These are phyloP conservation scores for Centrapalus pauciflorus DNA, from an alignment of 129 eudicot genomes.

Conservation along the genomic window DNA sequence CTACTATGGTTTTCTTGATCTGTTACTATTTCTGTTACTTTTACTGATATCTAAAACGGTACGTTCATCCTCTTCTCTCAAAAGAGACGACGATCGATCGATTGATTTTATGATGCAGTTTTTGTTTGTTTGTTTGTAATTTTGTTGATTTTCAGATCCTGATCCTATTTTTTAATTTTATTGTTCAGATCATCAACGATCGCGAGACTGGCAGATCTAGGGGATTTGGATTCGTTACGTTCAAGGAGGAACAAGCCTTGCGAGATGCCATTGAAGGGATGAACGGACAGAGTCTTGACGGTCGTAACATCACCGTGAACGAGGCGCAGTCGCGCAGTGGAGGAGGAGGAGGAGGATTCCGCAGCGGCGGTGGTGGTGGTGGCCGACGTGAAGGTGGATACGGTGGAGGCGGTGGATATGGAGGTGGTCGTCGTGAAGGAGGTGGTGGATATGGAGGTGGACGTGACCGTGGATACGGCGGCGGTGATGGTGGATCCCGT, in stretches of 20 bases:
- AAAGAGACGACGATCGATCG: conserved; percentile 50
- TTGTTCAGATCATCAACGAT: conserved; percentile 55
- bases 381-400: conserved; percentile 32
- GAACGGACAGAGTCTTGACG: conserved; percentile 84
- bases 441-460: conserved; percentile 28
- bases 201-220: conserved; percentile 87
- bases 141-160: neutral
- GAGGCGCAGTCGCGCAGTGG: conserved; percentile 76
- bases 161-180: neutral
- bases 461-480: conserved; percentile 27
- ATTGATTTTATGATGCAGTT: conserved; percentile 22
- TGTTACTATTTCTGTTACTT: conserved; percentile 30
- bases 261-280: conserved; percentile 70
- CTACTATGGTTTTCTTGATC: conserved; percentile 28
- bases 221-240: conserved; percentile 78
- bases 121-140: neutral
- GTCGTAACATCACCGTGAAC: conserved; percentile 82
- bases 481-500: conserved; percentile 24
- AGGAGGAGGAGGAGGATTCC: conserved; percentile 49
- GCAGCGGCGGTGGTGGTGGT: conserved; percentile 39
- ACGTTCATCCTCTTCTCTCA: conserved; percentile 66
- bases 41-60: conserved; percentile 51
- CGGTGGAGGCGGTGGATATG: conserved; percentile 32
- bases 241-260: conserved; percentile 56
- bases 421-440: conserved; percentile 20